Base-by-base conservation (phyloP, 768 basidiomycete species). In the Calocera cornea region DNA sequence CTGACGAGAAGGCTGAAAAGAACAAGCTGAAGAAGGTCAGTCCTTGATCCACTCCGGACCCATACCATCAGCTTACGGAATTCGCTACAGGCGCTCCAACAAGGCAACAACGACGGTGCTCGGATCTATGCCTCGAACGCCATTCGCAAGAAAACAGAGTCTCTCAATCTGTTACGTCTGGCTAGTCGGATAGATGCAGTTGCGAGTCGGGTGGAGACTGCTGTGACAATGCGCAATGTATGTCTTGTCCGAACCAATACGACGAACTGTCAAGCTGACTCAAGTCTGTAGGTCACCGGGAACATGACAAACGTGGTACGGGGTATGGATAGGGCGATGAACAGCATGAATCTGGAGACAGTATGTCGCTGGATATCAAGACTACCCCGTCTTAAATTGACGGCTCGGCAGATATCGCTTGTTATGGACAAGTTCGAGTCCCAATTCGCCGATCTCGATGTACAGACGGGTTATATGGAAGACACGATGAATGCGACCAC, bases 341-440 rank as follows among this genome's bases (percentile, higher is more conserved):
- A 97, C 72, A 89, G 83, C 77, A 99, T 99, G 97, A 98, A 99
- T 80, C 84, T 98, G 67, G 97, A 99, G 73, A 83, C 88, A 75
- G 95, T 97, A 73, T 74, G 86, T 80, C 12, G 7, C 14, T 38
- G 27, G 19, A n/a, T 12, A 29, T 10, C 63, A 5, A 38, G 36
- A 38, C 14, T 11, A 1, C 66, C 0, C 24, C 24, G 29, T 7
- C 2, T 31, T 17, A 2, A n/a, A 1, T 3, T 38, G 1, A 11
- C 19, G 16, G n/a, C 63, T 27, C 24, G 17, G 2, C 14, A 97
- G 95, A 98, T 99, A 74, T 95, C 97, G 14, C 77, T 92, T 66
- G 92, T 99, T 36, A 98, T 99, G 97, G 97, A 98, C 80, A 98
- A 94, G 79, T 99, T 99, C 78, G 97, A 99, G 77, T 71, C 87